Percentiles rank a stretch among this genome's conserved stretches.
phyloP scores from a whole-genome alignment of 306 rosid genomes.

The Prinsepia uniflora region DNA sequence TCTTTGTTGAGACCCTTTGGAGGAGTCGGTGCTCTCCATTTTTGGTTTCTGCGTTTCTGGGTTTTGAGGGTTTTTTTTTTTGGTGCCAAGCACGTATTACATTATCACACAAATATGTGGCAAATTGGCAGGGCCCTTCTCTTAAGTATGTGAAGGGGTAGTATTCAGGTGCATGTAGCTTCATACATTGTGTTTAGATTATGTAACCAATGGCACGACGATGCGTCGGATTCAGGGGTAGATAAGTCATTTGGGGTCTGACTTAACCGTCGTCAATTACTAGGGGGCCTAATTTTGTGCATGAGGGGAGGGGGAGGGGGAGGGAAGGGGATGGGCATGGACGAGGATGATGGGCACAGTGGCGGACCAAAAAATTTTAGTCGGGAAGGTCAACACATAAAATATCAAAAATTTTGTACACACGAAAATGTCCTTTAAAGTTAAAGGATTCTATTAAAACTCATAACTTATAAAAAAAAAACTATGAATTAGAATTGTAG shows the following conservation, averaged over 20 bases:
- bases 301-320: no score
- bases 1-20: slow-evolving; percentile 41
- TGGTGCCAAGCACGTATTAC: slow-evolving; percentile 25
- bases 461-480: no score
- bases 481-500: no score
- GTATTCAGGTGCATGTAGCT: neutral
- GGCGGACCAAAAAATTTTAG: no score
- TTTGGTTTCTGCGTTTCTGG: neutral
- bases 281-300: neutral
- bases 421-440: no score
- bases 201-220: neutral
- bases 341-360: no score
- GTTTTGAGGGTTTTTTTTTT: slow-evolving; percentile 17
- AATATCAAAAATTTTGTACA: no score
- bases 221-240: neutral
- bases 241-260: slow-evolving; percentile 8
- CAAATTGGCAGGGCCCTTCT: slow-evolving; percentile 4
- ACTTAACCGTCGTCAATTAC: neutral
- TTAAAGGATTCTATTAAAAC: no score
- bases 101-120: slow-evolving; percentile 4
- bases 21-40: slow-evolving; percentile 91
- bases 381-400: no score
- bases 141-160: neutral
- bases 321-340: no score
- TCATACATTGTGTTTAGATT: neutral